Conservation (phyloP, 129 eudicot genomes). For the Chrysanthemum makinoi region DNA sequence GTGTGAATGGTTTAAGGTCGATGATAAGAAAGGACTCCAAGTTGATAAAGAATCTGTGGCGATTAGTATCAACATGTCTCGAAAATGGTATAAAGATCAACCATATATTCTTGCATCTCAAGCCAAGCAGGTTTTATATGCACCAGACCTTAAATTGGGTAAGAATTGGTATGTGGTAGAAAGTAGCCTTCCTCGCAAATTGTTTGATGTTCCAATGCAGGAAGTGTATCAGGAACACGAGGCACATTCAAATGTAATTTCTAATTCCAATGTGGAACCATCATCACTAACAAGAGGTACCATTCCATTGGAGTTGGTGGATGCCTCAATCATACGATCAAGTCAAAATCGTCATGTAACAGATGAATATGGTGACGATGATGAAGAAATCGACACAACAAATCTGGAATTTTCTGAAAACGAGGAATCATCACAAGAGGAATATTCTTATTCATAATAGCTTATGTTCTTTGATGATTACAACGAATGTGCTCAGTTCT, state of each 20-base stretch:
- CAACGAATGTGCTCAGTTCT: no score
- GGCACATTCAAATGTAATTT: no score
- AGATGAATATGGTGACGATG: neutral
- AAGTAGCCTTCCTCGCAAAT: neutral
- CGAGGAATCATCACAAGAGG: neutral
- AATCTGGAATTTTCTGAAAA: neutral
- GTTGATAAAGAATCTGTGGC: neutral
- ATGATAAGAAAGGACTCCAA: no score
- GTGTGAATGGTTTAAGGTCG: no score
- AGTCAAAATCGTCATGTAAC: neutral
- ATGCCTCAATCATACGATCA: neutral
- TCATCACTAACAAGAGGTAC: no score
- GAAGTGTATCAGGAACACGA: neutral
- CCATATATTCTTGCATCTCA: slow-evolving; percentile 1
- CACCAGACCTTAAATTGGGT: neutral
- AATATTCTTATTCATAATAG: neutral
- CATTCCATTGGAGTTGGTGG: neutral
- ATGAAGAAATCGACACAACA: neutral
- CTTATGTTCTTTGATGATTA: no score
- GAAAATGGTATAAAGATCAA: neutral
- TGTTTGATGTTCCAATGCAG: neutral
- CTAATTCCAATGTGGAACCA: no score
- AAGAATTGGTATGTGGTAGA: neutral
- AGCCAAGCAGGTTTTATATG: neutral
- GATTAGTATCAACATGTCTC: neutral